Evolutionary conservation across 306 rosid species (phyloP).

Genomic region (Cucumis melo): DNA sequence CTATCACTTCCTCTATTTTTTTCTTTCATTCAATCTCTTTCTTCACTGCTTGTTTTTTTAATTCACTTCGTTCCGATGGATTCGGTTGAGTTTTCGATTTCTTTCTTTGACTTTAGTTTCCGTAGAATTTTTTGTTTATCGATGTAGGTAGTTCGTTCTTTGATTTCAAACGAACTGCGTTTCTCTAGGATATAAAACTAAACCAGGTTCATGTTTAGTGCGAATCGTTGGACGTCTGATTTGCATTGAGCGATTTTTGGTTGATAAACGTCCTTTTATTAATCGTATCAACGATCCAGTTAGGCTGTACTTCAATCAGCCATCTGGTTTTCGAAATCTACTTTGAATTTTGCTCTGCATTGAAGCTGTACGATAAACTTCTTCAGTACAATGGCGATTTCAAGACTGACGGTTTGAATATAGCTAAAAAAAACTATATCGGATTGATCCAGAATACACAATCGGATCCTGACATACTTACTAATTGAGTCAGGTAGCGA

Average conservation of each 20-base stretch:
- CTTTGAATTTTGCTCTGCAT: neutral
- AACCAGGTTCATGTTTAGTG: neutral
- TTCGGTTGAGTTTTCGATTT: constrained; percentile 6
- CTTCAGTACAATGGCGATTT: neutral
- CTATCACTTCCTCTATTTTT: neutral
- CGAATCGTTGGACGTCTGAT: neutral
- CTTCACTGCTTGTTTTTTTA: neutral
- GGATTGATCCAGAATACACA: neutral
- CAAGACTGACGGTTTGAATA: neutral
- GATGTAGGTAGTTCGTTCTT: neutral
- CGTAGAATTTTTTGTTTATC: neutral
- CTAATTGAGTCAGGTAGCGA: neutral
- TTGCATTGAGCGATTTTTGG: neutral
- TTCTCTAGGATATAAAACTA: neutral
- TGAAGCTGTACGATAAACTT: neutral
- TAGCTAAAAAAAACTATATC: neutral
- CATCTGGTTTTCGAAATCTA: neutral
- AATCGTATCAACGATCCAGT: neutral
- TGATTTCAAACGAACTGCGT: neutral
- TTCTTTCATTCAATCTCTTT: neutral
- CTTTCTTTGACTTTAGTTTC: constrained; percentile 1
- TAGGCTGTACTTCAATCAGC: neutral
- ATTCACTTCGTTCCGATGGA: constrained; percentile 7
- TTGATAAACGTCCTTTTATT: neutral
- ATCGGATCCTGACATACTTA: neutral